Base-by-base conservation (phyloP, 805 yeast genomes). In the Monosporozyma aquatica region DNA sequence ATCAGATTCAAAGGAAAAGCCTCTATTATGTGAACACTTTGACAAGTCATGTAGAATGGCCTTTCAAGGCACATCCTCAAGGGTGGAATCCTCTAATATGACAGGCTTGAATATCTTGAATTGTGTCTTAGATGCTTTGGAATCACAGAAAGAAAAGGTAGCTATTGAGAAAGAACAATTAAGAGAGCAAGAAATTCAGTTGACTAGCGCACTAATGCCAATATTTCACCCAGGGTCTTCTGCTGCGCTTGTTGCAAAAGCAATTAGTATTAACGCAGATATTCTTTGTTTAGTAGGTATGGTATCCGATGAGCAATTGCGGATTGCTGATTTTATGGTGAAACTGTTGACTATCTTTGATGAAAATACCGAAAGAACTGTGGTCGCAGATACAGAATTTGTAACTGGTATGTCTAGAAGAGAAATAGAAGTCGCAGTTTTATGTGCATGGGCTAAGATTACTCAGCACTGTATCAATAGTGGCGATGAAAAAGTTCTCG, bases 171-270 rank as follows among this genome's bases (percentile, higher is more conserved):
- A 79, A 3, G 73, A 74, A 13, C 74, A 87, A 8, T 65, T 90
- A 34, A 95, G 85, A 50, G 97, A 89, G 61, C 95, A 84, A 54
- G 96, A 92, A 54, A 97, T 97, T 0, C 96, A 87, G 52, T 85
- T 92, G 8, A 80, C 85, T 8, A 81, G 95, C 44, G 95, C 97
- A 0, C 69, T 90, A 43, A 74, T 87, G 38, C 95, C 97, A 0
- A 86, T 95, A 9, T 90, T 92, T 63, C 73, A 72, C 26, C 67
- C 72, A 3, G 89, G 80, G 15, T 80, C 87, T 43, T 79, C 82
- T 10, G 76, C 94, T 1, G 73, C 74, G 28, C 72, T 87, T 1
- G 87, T 90, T 1, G 75, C 84, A 18, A 75, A 74, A 41, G 95
- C 96, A 0, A 74, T 90, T 27, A 75, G 75, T 32, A 82, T 87